Conservation (phyloP, 495 filamentous ascomycete genomes). For the Aspergillus leporis region DNA sequence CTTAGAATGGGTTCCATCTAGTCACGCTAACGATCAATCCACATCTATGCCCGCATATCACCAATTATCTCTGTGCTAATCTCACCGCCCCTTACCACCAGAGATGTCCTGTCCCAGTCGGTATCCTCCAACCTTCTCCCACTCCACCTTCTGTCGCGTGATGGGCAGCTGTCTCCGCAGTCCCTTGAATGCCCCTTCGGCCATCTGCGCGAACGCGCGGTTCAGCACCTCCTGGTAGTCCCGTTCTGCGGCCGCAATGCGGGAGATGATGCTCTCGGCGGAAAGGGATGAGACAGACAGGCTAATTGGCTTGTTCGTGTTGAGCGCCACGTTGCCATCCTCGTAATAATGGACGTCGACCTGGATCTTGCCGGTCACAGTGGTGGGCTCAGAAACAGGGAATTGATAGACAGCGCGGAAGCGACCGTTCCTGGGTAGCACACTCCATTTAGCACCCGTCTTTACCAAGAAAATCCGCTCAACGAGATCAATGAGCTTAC, state of each 20-base stretch:
- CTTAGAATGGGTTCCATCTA: not conserved
- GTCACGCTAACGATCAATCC: slow-evolving; percentile 3
- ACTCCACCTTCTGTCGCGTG: slow-evolving; percentile 97
- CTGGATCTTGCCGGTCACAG: slow-evolving; percentile 49
- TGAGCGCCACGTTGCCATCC: slow-evolving; percentile 93
- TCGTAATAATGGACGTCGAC: slow-evolving; percentile 96
- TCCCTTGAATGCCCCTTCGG: slow-evolving; percentile 92
- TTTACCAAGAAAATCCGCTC: not conserved
- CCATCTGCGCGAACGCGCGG: slow-evolving; percentile 79
- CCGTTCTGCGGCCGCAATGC: slow-evolving; percentile 78
- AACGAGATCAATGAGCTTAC: slow-evolving; percentile 40
- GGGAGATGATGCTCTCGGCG: slow-evolving; percentile 67
- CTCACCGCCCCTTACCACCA: slow-evolving; percentile 40
- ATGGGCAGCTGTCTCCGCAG: slow-evolving; percentile 91
- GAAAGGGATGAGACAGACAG: slow-evolving; percentile 58
- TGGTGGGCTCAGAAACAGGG: slow-evolving; percentile 60
- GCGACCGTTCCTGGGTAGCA: slow-evolving; percentile 77
- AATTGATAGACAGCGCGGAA: slow-evolving; percentile 81
- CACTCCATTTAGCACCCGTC: not conserved
- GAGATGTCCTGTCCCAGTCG: slow-evolving; percentile 72
- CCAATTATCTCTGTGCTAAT: slow-evolving; percentile 2
- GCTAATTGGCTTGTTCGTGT: slow-evolving; percentile 75
- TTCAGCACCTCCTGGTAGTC: slow-evolving; percentile 97
- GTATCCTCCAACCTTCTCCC: slow-evolving; percentile 99
- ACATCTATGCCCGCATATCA: slow-evolving; percentile 5